Conservation (phyloP, 2,329 filamentous ascomycete species). For the Herpomyces periplanetae region DNA sequence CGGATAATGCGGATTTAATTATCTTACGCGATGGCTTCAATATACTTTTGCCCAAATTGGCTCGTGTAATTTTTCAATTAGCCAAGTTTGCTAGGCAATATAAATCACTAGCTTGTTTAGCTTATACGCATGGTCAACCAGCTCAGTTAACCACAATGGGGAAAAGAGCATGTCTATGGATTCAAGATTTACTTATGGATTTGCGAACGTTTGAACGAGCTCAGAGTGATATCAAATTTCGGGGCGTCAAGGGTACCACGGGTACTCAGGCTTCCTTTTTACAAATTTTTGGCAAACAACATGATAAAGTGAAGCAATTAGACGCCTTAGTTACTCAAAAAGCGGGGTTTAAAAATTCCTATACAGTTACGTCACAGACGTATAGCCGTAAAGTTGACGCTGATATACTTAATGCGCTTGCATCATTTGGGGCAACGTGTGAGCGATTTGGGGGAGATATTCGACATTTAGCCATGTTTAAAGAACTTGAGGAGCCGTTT, state of each 20-base stretch:
- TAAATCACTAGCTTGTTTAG: conserved; percentile 29
- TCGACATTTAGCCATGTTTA: conserved; percentile 27
- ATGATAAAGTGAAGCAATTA: conserved; percentile 18
- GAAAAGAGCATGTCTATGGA: conserved; percentile 28
- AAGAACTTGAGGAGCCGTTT: conserved; percentile 56
- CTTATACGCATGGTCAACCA: conserved; percentile 32
- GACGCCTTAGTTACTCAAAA: conserved; percentile 22
- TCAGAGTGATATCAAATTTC: conserved; percentile 25
- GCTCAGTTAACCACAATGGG: conserved; percentile 17
- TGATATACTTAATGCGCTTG: conserved; percentile 37
- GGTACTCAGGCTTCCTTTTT: conserved; percentile 42
- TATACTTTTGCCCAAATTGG: conserved; percentile 34
- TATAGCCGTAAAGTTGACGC: conserved; percentile 50
- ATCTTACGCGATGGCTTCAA: conserved; percentile 33
- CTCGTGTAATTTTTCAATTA: conserved; percentile 36
- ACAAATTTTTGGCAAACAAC: conserved; percentile 21
- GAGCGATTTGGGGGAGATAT: conserved; percentile 35
- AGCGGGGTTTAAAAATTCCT: conserved; percentile 19
- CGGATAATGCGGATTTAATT: conserved; percentile 39
- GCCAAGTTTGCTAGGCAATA: conserved; percentile 27
- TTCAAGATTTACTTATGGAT: conserved; percentile 34
- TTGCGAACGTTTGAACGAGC: conserved; percentile 29
- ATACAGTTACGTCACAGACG: conserved; percentile 27
- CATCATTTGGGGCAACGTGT: conserved; percentile 36
- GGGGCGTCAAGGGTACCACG: conserved; percentile 31